Base-by-base conservation (phyloP, 129 eudicot genomes). In the Pulicaria dysenterica region DNA sequence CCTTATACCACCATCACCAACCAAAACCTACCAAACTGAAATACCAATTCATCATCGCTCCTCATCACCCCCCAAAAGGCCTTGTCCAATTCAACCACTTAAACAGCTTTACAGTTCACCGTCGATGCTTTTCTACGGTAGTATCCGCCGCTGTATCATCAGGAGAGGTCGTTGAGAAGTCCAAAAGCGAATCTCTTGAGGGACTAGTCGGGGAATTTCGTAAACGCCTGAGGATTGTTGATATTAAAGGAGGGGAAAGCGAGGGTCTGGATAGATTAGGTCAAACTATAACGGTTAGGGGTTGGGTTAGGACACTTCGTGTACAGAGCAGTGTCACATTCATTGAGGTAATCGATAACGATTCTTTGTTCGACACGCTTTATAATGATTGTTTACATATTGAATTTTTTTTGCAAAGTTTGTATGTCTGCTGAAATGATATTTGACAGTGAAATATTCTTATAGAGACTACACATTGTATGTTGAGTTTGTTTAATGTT, bases 261-360 rank as follows among this genome's bases (percentile, higher is more conserved):
- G 96, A 88, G 67, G 99, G 99, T 12, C 53, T 90, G 76, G 81
- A 83, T 64, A 82, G 76, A 7, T 75, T 94, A 77, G 97, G 97
- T 7, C 77, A 86, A 73, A 85, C 77, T 41, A 34, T 88, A 67
- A 88, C 88, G 46, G 96, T 94, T 17, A 79, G 78, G 57, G 98
- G 98, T 2, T 94, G 95, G 95, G 95, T 94, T 65, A 67, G 98
- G 63, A 94, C 98, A 10, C 72, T 94, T 41, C 91, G 98, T 12
- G 79, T 67, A 39, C 98, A 94, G 88, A 87, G 98, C 70, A 94
- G 87, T 67, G 93, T 94, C 65, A 90, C 98, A 4, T 94, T 94
- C 67, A 94, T 94, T 24, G 97, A 94, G 96, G 98, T 92, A 77
- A 10, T 51, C 47, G 16, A 61, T 69, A 60, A 19, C 10, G 54